These are phyloP conservation scores for Ajuga chamaepitys DNA, from an alignment of 257 asterid species.

Conservation along the genomic window DNA sequence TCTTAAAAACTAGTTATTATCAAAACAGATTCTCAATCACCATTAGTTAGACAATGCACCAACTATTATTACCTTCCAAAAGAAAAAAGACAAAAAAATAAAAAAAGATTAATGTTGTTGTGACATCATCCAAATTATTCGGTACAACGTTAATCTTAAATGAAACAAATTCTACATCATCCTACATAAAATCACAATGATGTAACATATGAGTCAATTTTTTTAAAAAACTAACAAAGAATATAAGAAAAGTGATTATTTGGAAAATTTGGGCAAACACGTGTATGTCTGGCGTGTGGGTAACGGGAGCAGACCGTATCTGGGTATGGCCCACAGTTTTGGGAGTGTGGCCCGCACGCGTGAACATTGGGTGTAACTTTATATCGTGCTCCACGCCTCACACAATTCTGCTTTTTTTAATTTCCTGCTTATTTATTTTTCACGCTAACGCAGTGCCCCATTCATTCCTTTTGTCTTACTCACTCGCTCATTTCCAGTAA, in stretches of 20 bases:
- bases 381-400: conserved; percentile 36
- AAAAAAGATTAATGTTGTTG: too few species aligned
- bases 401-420: background rate
- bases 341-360: conserved; percentile 44
- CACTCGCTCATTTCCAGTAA: conserved; percentile 13
- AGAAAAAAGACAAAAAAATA: too few species aligned
- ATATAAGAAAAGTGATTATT: too few species aligned
- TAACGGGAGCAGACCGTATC: conserved; percentile 37
- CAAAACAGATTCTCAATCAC: background rate
- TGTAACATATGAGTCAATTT: background rate
- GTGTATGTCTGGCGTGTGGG: conserved; percentile 39
- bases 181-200: conserved; percentile 1
- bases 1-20: background rate
- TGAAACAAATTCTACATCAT: background rate
- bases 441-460: conserved; percentile 27
- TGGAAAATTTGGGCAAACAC: conserved; percentile 8
- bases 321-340: conserved; percentile 21
- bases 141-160: background rate
- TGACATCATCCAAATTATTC: background rate
- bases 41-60: background rate
- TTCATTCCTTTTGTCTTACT: conserved; percentile 15
- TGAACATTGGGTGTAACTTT: conserved; percentile 26
- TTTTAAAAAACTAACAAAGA: background rate
- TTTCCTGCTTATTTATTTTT: conserved; percentile 26
- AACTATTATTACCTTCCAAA: too few species aligned